A percentile compares a stretch with the other conserved stretches of the same genome.
Conservation (phyloP, 2,329 filamentous ascomycete genomes). For the Xylariaceae sp. region DNA sequence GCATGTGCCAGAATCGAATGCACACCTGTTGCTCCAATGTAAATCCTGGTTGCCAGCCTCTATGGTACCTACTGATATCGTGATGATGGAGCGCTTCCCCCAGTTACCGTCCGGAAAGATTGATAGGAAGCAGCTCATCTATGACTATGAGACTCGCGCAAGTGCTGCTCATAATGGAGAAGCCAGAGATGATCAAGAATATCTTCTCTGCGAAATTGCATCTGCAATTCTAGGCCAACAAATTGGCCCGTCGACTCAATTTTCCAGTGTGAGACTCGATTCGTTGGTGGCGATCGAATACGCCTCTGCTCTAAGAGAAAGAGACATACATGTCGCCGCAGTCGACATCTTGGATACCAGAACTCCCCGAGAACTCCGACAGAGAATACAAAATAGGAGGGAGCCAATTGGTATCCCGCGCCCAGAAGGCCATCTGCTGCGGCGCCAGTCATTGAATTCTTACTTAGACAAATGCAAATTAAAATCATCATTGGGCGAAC, state of each 20-base stretch:
- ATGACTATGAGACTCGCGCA: constrained; percentile 50
- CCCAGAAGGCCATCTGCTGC: neutral
- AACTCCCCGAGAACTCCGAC: constrained; percentile 42
- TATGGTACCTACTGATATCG: constrained; percentile 81
- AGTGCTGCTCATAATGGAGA: constrained; percentile 14
- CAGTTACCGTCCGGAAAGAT: constrained; percentile 84
- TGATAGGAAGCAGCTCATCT: constrained; percentile 69
- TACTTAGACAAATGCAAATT: constrained; percentile 13
- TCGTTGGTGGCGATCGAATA: constrained; percentile 55
- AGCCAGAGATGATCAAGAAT: constrained; percentile 43
- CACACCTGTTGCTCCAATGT: constrained; percentile 64
- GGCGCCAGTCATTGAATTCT: neutral
- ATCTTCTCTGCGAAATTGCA: constrained; percentile 42
- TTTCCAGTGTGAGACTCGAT: constrained; percentile 47
- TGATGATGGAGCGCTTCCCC: constrained; percentile 69
- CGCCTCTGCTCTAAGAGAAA: constrained; percentile 65
- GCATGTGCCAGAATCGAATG: constrained; percentile 42
- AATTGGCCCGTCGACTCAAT: constrained; percentile 37
- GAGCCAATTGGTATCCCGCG: neutral
- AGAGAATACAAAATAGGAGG: constrained; percentile 1
- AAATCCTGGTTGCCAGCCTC: constrained; percentile 77
- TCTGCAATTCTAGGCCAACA: constrained; percentile 34
- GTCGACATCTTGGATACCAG: constrained; percentile 66
- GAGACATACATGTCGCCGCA: constrained; percentile 62
- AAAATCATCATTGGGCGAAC: constrained; percentile 16